Conservation (phyloP, 2,329 filamentous ascomycete species). For the Sphaerostilbella broomeana region DNA sequence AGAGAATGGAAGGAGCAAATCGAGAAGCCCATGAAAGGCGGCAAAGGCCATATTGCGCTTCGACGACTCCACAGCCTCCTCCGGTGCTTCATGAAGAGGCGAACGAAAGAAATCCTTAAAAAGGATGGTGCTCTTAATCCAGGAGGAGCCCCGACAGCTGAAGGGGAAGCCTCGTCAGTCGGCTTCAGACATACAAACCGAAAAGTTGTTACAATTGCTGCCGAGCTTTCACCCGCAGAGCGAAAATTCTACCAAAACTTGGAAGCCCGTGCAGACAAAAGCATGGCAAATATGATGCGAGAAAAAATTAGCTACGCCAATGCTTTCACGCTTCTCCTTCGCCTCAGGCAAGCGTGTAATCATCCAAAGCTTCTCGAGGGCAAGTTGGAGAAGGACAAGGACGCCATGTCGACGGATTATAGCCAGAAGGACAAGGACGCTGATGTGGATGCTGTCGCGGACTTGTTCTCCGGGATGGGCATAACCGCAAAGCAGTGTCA, state of each 20-base stretch:
- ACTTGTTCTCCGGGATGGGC: constrained; percentile 78
- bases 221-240: constrained; percentile 73
- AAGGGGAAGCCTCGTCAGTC: constrained; percentile 48
- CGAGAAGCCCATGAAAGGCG: constrained; percentile 80
- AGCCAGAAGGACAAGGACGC: constrained; percentile 47
- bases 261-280: constrained; percentile 76
- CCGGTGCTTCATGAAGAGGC: constrained; percentile 95
- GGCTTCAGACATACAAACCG: constrained; percentile 89
- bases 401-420: constrained; percentile 64
- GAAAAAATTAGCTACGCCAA: constrained; percentile 84
- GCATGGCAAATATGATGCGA: constrained; percentile 82
- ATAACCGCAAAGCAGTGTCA: constrained; percentile 74
- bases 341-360: constrained; percentile 88
- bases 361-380: constrained; percentile 83
- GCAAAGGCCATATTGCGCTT: constrained; percentile 83
- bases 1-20: constrained; percentile 88
- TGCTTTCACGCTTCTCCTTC: constrained; percentile 83
- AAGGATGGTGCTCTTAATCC: constrained; percentile 74
- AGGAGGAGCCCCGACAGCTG: constrained; percentile 55
- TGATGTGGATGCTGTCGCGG: constrained; percentile 76
- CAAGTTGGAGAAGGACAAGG: constrained; percentile 80
- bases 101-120: constrained; percentile 95
- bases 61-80: constrained; percentile 76
- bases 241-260: constrained; percentile 79
- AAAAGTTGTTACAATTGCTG: constrained; percentile 74